Evolutionary conservation across 2,329 filamentous ascomycete species (phyloP).

Genomic region (Monilinia fructigena): DNA sequence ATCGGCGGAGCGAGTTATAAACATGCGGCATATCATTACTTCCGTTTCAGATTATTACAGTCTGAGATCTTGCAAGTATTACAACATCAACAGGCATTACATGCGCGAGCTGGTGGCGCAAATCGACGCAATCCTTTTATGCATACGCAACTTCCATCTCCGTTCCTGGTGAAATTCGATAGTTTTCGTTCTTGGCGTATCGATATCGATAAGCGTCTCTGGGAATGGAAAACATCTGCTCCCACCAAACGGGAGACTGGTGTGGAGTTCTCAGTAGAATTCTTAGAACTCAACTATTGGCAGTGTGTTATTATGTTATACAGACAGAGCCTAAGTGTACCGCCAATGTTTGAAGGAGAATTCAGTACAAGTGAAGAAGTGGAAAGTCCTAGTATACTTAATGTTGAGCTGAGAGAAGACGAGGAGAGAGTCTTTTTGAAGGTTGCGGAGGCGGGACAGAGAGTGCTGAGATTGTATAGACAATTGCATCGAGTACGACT

Average conservation of each 20-base stretch:
- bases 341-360: constrained; percentile 79
- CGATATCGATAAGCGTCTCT: constrained; percentile 79
- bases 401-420: constrained; percentile 69
- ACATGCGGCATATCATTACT: constrained; percentile 86
- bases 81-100: constrained; percentile 85
- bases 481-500: constrained; percentile 83
- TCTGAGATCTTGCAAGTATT: constrained; percentile 94
- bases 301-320: constrained; percentile 96
- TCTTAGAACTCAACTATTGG: constrained; percentile 96
- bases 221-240: constrained; percentile 82
- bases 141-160: constrained; percentile 75
- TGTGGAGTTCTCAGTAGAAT: constrained; percentile 84
- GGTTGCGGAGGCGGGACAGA: constrained; percentile 91
- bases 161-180: constrained; percentile 79
- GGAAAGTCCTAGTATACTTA: constrained; percentile 60
- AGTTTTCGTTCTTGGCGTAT: constrained; percentile 86
- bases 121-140: constrained; percentile 69
- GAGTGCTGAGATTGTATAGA: constrained; percentile 84
- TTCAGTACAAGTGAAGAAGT: constrained; percentile 64
- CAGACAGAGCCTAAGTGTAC: constrained; percentile 83
- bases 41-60: constrained; percentile 81
- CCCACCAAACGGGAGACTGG: constrained; percentile 77
- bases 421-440: constrained; percentile 92
- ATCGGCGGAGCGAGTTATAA: constrained; percentile 76
- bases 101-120: constrained; percentile 65